Evolutionary conservation across 257 asterid genomes (phyloP).

Genomic region (Solanum chilense): DNA sequence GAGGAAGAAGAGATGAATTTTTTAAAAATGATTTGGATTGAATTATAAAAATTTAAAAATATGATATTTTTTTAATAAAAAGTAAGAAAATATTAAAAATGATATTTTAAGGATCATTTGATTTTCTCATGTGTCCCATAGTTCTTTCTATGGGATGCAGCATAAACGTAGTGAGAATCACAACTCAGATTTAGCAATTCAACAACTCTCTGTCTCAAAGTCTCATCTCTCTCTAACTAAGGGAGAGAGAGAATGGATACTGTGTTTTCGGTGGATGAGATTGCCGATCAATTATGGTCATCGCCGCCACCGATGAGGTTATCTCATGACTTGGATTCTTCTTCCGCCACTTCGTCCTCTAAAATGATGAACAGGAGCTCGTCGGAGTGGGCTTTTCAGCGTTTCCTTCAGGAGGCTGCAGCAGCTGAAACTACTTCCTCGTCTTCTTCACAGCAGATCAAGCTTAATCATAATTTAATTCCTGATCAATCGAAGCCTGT

Average conservation of each 20-base stretch:
- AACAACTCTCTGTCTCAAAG: background rate
- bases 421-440: background rate
- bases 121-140: too few relatives aligned
- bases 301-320: constrained; percentile 26
- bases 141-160: too few relatives aligned
- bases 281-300: constrained; percentile 63
- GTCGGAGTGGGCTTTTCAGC: constrained; percentile 85
- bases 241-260: constrained; percentile 39
- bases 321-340: constrained; percentile 11
- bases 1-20: too few relatives aligned
- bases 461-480: background rate
- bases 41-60: too few relatives aligned
- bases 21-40: too few relatives aligned
- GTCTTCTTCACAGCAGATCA: constrained; percentile 9
- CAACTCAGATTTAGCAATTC: background rate
- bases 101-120: too few relatives aligned
- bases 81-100: too few relatives aligned
- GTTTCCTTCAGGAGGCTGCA: constrained; percentile 57
- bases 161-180: background rate
- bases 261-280: constrained; percentile 67
- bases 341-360: constrained; percentile 23
- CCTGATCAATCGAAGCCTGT: background rate
- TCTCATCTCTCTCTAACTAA: background rate
- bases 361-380: constrained; percentile 65
- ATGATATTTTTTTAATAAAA: too few relatives aligned